phyloP scores from a whole-genome alignment of 2,329 filamentous ascomycete genomes.

The Cadophora luteo-olivacea region DNA sequence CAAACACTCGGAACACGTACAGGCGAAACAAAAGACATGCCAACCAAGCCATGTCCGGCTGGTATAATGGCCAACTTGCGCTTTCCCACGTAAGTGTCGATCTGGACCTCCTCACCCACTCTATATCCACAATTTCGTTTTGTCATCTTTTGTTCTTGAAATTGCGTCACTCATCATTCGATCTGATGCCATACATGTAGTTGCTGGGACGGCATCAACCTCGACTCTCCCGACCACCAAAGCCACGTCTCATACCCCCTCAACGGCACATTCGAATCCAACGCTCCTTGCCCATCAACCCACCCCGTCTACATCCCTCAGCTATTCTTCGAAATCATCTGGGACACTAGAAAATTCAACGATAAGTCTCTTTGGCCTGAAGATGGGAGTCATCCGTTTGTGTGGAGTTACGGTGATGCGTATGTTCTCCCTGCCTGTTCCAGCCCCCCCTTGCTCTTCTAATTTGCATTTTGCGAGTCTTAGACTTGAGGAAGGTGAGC shows the following conservation, averaged over 20 bases:
- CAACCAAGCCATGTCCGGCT: not conserved
- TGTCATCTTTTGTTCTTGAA: too few species aligned
- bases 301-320: slow-evolving; percentile 21
- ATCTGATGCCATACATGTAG: too few species aligned
- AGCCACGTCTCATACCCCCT: slow-evolving; percentile 15
- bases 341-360: slow-evolving; percentile 27
- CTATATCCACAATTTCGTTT: too few species aligned
- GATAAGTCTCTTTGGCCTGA: slow-evolving; percentile 20
- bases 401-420: not conserved
- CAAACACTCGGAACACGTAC: not conserved
- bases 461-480: too few species aligned
- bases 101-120: too few species aligned
- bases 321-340: slow-evolving; percentile 21
- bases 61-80: not conserved
- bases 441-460: too few species aligned
- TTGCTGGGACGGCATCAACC: not conserved
- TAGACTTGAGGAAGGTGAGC: too few species aligned
- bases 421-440: not conserved
- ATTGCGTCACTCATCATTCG: too few species aligned
- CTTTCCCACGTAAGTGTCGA: not conserved
- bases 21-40: not conserved
- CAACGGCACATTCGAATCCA: slow-evolving; percentile 20
- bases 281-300: slow-evolving; percentile 19
- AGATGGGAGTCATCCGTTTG: not conserved
- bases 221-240: not conserved